A percentile compares a stretch with the other conserved stretches of the same genome.
phyloP scores from a whole-genome alignment of 2,329 filamentous ascomycete genomes.

The Trichoderma atrobrunneum region DNA sequence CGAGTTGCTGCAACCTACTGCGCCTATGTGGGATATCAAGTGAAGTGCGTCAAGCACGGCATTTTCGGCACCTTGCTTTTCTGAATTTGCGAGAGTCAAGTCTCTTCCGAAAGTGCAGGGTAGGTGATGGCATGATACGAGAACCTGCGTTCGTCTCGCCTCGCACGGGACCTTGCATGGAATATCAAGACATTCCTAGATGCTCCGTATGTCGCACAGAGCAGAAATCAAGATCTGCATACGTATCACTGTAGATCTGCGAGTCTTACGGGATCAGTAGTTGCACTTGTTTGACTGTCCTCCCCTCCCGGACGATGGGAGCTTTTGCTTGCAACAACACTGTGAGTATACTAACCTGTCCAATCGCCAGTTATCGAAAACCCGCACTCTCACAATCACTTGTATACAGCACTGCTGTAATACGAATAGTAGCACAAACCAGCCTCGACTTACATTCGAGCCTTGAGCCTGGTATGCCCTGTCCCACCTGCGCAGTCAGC shows the following conservation, averaged over 20 bases:
- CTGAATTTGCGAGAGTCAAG: neutral
- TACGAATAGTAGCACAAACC: neutral
- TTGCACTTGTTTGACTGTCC: neutral
- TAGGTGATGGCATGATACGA: neutral
- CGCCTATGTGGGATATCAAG: neutral
- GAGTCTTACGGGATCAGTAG: neutral
- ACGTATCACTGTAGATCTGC: neutral
- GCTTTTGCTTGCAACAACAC: neutral
- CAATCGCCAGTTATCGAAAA: neutral
- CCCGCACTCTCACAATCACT: neutral
- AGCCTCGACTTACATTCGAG: neutral
- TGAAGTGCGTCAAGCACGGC: constrained; percentile 1
- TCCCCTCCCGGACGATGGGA: neutral
- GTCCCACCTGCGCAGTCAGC: neutral
- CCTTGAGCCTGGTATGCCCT: neutral
- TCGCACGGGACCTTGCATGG: constrained; percentile 14
- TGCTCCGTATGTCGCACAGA: neutral
- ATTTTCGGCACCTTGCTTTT: neutral
- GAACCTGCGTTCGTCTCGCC: neutral
- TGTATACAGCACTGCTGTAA: neutral
- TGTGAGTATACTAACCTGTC: neutral
- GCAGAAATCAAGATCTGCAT: neutral
- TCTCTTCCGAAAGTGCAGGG: neutral
- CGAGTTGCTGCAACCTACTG: neutral
- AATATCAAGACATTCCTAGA: neutral